Evolutionary conservation across 495 filamentous ascomycete species (phyloP).

Genomic region (Acidiella bohemica): DNA sequence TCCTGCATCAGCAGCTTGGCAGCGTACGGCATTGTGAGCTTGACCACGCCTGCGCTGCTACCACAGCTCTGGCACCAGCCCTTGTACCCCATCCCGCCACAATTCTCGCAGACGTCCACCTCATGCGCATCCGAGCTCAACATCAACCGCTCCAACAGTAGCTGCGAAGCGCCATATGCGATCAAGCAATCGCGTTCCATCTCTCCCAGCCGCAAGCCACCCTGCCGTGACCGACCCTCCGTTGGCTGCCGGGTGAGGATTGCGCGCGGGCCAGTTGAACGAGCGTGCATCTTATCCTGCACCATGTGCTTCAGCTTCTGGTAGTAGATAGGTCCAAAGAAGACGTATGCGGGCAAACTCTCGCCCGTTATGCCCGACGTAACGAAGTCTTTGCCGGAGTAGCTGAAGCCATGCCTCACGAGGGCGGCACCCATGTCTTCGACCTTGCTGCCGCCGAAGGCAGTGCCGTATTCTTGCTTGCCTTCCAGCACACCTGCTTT

Average conservation of each 20-base stretch:
- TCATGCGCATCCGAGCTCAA: constrained; percentile 76
- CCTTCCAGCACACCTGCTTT: constrained; percentile 83
- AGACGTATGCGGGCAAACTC: constrained; percentile 85
- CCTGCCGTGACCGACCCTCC: constrained; percentile 83
- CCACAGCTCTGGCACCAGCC: constrained; percentile 88
- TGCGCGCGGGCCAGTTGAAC: constrained; percentile 74
- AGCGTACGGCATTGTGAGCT: constrained; percentile 97
- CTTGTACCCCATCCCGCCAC: constrained; percentile 86
- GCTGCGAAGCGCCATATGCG: constrained; percentile 72
- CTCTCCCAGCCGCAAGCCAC: constrained; percentile 87
- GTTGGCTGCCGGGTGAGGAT: constrained; percentile 93
- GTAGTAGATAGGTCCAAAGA: constrained; percentile 98
- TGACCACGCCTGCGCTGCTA: constrained; percentile 61
- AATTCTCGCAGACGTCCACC: constrained; percentile 83
- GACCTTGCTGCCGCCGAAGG: constrained; percentile 85
- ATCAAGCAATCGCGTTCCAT: constrained; percentile 99
- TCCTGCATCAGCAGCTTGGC: constrained; percentile 96
- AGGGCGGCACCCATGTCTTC: constrained; percentile 78
- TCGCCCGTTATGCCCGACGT: constrained; percentile 93
- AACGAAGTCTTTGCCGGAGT: constrained; percentile 91
- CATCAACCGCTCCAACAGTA: constrained; percentile 91
- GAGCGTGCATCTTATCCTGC: constrained; percentile 98
- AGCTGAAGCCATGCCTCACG: constrained; percentile 79
- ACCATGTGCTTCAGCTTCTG: constrained; percentile 99
- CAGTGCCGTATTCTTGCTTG: constrained; percentile 76